Evolutionary conservation across 768 basidiomycete genomes (phyloP).

Genomic region (Strobilomyces echinocephalus): DNA sequence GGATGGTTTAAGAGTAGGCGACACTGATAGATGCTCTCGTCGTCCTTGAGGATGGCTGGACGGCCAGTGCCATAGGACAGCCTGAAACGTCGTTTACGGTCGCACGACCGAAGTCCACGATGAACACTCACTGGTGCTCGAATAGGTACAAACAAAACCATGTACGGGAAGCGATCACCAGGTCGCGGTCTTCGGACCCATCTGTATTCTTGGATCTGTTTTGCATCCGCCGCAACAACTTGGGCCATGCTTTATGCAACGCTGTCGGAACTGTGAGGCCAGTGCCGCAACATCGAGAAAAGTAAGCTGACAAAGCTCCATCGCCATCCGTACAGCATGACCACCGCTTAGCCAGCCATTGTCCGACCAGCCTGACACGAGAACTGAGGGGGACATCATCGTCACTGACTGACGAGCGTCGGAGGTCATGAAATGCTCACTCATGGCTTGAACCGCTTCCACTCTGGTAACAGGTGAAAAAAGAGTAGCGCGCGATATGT

Average conservation of each 20-base stretch:
- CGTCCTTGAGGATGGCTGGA: constrained; percentile 87
- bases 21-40: constrained; percentile 84
- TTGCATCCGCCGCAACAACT: constrained; percentile 73
- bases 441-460: constrained; percentile 93
- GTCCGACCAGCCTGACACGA: constrained; percentile 92
- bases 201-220: constrained; percentile 46
- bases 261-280: constrained; percentile 39
- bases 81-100: constrained; percentile 38
- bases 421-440: constrained; percentile 40
- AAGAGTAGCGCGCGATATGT: constrained; percentile 78
- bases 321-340: constrained; percentile 95
- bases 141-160: constrained; percentile 95
- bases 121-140: constrained; percentile 77
- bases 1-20: constrained; percentile 81
- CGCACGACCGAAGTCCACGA: not conserved
- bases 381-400: constrained; percentile 43
- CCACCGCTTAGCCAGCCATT: constrained; percentile 94
- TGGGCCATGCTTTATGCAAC: constrained; percentile 90
- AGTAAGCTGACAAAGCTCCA: constrained; percentile 72
- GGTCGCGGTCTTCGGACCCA: constrained; percentile 61
- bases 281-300: not conserved
- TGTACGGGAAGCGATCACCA: constrained; percentile 77
- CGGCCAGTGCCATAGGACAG: constrained; percentile 93
- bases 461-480: constrained; percentile 81
- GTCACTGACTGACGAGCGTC: not conserved